phyloP scores from a whole-genome alignment of 495 filamentous ascomycete species.

The Xylaria curta region DNA sequence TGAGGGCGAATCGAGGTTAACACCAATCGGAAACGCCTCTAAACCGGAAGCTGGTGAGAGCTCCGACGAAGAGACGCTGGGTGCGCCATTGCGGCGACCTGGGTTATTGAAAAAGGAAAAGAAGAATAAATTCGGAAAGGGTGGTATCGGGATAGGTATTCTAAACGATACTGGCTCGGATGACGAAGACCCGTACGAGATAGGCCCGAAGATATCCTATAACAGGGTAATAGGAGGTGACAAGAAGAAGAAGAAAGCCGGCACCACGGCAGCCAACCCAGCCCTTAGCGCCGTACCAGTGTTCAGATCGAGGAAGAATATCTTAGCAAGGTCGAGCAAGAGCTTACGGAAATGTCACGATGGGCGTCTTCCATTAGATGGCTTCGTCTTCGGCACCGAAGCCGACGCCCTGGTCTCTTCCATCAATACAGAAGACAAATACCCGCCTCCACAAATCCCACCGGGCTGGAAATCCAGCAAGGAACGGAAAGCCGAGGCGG shows the following conservation, averaged over 20 bases:
- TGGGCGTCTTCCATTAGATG: constrained; percentile 82
- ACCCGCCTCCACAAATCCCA: constrained; percentile 78
- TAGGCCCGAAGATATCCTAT: constrained; percentile 92
- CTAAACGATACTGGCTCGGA: constrained; percentile 97
- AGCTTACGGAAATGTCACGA: constrained; percentile 84
- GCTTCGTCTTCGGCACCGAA: constrained; percentile 75
- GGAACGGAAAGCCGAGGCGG: constrained; percentile 44
- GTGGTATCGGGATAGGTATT: constrained; percentile 85
- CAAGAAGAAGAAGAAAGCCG: constrained; percentile 77
- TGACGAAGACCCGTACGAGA: constrained; percentile 92
- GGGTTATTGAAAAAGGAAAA: constrained; percentile 47
- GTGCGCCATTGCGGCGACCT: constrained; percentile 40
- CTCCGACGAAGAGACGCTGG: constrained; percentile 57
- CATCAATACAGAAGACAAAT: constrained; percentile 65
- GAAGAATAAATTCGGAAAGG: constrained; percentile 57
- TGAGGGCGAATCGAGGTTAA: constrained; percentile 67
- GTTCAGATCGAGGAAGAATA: constrained; percentile 78
- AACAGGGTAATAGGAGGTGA: constrained; percentile 83
- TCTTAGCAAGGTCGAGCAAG: constrained; percentile 59
- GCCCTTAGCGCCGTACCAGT: constrained; percentile 70
- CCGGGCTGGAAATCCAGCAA: constrained; percentile 77
- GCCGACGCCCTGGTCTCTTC: constrained; percentile 59
- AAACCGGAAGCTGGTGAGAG: constrained; percentile 47
- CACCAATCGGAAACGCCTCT: constrained; percentile 28
- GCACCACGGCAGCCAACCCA: constrained; percentile 64